phyloP scores from a whole-genome alignment of 768 basidiomycete species.

The Pisolithus marmoratus region DNA sequence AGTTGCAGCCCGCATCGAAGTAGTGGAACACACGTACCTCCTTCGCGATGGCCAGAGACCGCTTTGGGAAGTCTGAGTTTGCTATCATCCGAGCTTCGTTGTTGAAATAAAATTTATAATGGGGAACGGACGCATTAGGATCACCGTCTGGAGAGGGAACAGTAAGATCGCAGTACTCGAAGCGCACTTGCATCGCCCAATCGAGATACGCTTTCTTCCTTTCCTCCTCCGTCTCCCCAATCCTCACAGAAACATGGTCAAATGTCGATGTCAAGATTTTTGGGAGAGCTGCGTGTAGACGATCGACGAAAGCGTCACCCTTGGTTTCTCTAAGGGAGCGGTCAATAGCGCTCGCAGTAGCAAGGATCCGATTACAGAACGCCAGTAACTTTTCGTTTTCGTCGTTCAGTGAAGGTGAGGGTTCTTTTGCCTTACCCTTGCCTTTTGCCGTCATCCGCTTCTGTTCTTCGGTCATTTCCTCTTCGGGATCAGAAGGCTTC shows the following conservation, averaged over 20 bases:
- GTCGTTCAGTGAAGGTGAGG: conserved; percentile 43
- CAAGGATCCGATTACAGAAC: conserved; percentile 83
- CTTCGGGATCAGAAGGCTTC: conserved; percentile 43
- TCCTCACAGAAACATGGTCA: conserved; percentile 29
- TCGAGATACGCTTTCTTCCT: conserved; percentile 66
- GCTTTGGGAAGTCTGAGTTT: conserved; percentile 81
- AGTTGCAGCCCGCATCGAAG: conserved; percentile 4
- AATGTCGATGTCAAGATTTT: conserved; percentile 55
- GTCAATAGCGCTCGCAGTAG: conserved; percentile 82
- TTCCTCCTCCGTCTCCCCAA: conserved; percentile 60
- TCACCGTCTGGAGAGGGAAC: conserved; percentile 31
- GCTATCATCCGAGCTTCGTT: conserved; percentile 81
- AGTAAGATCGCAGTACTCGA: conserved; percentile 89
- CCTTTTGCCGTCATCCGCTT: conserved; percentile 80
- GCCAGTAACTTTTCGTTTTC: conserved; percentile 72
- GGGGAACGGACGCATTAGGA: conserved; percentile 45
- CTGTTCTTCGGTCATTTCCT: conserved; percentile 83
- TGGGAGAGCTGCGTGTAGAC: conserved; percentile 71
- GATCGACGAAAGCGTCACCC: conserved; percentile 78
- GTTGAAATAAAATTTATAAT: conserved; percentile 80
- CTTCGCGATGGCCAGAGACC: conserved; percentile 92
- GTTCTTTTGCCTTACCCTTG: conserved; percentile 50
- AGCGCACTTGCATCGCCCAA: conserved; percentile 78
- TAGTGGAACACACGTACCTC: conserved; percentile 47
- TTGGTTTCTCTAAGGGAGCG: conserved; percentile 84